A percentile compares a stretch with the other conserved stretches of the same genome.
Conservation (phyloP, 2,329 filamentous ascomycete genomes). For the Paecilomyces dactylethromorphus region DNA sequence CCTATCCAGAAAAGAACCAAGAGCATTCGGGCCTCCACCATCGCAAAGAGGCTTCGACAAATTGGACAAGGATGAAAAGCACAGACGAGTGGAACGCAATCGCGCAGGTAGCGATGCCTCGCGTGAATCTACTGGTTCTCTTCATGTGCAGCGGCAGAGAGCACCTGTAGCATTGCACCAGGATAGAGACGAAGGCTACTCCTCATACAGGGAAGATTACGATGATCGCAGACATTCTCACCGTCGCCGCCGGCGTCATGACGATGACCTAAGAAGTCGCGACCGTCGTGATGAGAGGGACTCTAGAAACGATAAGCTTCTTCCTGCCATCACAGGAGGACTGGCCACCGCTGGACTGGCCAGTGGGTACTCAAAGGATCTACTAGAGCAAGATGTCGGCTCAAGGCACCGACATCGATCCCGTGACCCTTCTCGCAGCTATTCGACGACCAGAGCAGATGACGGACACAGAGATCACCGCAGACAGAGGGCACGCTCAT, state of each 20-base stretch:
- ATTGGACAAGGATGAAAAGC: constrained; percentile 21
- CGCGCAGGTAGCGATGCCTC: constrained; percentile 20
- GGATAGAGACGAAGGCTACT: constrained; percentile 38
- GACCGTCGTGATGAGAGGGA: constrained; percentile 4
- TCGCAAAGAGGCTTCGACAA: constrained; percentile 32
- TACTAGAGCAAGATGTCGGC: constrained; percentile 19
- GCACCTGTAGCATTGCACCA: constrained; percentile 43
- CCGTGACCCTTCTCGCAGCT: constrained; percentile 5
- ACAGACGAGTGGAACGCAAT: constrained; percentile 15
- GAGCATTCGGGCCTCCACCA: constrained; percentile 30
- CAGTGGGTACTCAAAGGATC: constrained; percentile 28
- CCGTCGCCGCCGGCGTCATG: constrained; percentile 21
- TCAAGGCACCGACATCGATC: constrained; percentile 16
- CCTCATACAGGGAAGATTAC: constrained; percentile 37
- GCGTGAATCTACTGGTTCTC: constrained; percentile 31
- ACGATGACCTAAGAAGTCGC: constrained; percentile 9
- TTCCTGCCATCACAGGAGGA: constrained; percentile 15
- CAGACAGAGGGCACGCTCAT: constrained; percentile 12
- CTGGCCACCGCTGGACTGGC: constrained; percentile 31
- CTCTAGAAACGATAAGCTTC: constrained; percentile 8
- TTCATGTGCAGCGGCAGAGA: constrained; percentile 33
- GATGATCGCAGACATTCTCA: constrained; percentile 37
- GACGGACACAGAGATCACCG: constrained; percentile 5
- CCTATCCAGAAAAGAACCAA: constrained; percentile 17
- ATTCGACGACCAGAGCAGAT: constrained; percentile 7